Evolutionary conservation across 257 asterid genomes (phyloP).

Genomic region (Solanum chiquidenum): DNA sequence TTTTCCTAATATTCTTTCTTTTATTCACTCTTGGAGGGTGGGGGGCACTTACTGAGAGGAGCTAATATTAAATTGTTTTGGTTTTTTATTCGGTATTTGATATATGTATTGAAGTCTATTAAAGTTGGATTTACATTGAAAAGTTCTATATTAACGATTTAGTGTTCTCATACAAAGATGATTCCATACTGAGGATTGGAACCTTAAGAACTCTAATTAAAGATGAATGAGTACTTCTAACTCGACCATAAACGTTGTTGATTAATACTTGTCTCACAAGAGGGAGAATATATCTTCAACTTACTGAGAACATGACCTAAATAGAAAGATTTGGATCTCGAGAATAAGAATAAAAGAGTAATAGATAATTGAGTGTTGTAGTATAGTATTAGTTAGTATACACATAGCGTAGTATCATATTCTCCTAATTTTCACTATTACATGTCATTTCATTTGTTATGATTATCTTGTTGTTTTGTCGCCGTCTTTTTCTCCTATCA

Average conservation of each 20-base stretch:
- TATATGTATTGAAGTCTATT: neutral
- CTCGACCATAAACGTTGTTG: neutral
- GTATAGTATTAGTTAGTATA: neutral
- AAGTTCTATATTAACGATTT: neutral
- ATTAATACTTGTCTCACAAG: slow-evolving; percentile 40
- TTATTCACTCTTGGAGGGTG: neutral
- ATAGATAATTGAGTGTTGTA: neutral
- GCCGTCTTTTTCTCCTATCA: neutral
- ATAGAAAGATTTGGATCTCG: neutral
- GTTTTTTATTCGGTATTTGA: neutral
- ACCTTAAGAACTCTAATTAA: neutral
- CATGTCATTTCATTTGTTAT: neutral
- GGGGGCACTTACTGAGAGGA: neutral
- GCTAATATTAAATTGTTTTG: neutral
- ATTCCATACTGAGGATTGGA: fast-evolving
- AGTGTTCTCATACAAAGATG: neutral
- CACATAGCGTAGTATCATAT: neutral
- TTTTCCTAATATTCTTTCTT: neutral
- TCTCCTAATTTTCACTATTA: neutral
- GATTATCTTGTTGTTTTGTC: neutral
- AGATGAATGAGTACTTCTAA: neutral
- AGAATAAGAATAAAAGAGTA: neutral
- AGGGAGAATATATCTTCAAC: slow-evolving; percentile 30
- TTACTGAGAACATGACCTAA: neutral
- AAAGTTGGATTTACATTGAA: fast-evolving